These are phyloP conservation scores for Xylaria longipes DNA, from an alignment of 495 filamentous ascomycete genomes.

Conservation along the genomic window DNA sequence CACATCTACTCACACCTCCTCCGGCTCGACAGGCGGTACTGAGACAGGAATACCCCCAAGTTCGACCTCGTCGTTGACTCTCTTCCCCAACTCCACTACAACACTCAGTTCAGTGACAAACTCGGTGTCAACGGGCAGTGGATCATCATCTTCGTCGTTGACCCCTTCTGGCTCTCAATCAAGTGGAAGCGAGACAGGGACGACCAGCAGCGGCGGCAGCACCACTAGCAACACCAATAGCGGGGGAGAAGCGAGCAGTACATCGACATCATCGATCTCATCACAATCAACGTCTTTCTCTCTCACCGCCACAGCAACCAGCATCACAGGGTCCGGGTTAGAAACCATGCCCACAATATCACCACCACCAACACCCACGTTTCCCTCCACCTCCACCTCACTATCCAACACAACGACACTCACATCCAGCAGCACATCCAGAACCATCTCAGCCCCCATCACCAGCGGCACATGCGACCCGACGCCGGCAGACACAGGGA, in stretches of 20 bases:
- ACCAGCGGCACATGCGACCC: constrained; percentile 1
- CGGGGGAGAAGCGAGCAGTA: neutral
- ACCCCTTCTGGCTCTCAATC: neutral
- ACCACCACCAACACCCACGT: neutral
- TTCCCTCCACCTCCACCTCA: neutral
- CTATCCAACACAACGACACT: neutral
- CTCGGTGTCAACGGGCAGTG: neutral
- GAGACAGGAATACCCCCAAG: neutral
- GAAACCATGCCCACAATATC: neutral
- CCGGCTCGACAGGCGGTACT: neutral
- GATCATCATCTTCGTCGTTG: neutral
- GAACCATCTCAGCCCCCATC: constrained; percentile 3
- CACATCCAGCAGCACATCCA: neutral
- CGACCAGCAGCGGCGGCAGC: neutral
- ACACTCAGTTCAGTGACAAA: constrained; percentile 8
- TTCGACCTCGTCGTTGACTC: constrained; percentile 11
- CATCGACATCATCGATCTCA: constrained; percentile 2
- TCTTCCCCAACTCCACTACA: constrained; percentile 20
- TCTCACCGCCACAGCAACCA: neutral
- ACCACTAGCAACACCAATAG: neutral
- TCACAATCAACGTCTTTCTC: constrained; percentile 1
- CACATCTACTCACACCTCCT: neutral
- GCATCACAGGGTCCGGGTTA: neutral
- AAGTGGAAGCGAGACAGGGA: constrained; percentile 6
- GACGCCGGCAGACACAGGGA: constrained; percentile 13